phyloP scores from a whole-genome alignment of 2,329 filamentous ascomycete genomes.

The Colletotrichum lini region DNA sequence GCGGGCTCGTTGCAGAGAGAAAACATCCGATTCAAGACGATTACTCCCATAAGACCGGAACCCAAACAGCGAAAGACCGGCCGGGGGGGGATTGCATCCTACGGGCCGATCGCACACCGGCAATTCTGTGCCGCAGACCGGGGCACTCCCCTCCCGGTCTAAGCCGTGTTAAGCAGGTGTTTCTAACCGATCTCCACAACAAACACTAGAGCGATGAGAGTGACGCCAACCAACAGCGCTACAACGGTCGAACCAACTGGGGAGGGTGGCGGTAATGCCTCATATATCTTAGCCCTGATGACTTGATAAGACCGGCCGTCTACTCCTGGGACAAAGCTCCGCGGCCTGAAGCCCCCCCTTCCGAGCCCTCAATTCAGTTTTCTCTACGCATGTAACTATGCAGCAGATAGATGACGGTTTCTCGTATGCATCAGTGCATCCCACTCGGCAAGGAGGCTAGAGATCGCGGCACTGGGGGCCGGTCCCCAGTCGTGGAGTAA shows the following conservation, averaged over 20 bases:
- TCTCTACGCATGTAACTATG: background rate
- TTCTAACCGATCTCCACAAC: background rate
- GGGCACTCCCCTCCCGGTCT: background rate
- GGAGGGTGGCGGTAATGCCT: background rate
- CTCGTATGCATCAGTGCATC: background rate
- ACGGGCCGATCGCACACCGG: background rate
- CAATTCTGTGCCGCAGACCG: background rate
- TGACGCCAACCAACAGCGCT: slow-evolving; percentile 1
- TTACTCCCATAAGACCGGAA: background rate
- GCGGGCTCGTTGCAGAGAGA: no score
- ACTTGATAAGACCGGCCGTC: background rate
- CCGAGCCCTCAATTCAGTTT: background rate
- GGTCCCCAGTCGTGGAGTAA: slow-evolving; percentile 18
- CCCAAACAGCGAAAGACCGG: background rate
- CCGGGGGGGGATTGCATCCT: background rate
- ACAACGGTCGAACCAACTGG: background rate
- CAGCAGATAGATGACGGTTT: no score
- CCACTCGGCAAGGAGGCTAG: background rate
- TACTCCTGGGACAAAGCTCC: background rate
- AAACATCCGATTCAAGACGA: no score
- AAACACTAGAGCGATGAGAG: background rate
- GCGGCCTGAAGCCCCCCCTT: background rate
- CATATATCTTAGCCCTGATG: background rate
- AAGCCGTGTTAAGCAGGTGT: slow-evolving; percentile 1
- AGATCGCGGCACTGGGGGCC: slow-evolving; percentile 10